Conservation (phyloP, 2,329 filamentous ascomycete genomes). For the Trichoderma koningiopsis region DNA sequence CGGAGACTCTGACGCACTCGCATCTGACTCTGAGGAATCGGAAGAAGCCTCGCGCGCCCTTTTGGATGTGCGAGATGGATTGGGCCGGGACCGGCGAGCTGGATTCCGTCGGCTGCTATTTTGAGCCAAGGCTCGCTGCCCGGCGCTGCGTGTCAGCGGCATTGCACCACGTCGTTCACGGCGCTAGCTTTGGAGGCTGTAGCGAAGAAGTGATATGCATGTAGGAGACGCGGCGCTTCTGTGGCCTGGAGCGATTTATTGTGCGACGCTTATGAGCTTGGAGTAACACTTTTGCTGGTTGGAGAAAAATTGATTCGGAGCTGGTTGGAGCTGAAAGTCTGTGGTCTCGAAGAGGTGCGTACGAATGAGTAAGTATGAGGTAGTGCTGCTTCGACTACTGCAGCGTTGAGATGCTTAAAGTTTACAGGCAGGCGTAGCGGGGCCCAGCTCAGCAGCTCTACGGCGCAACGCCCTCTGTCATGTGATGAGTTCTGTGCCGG, state of each 20-base stretch:
- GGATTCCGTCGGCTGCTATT: constrained; percentile 30
- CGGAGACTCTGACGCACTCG: neutral
- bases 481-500: constrained; percentile 3
- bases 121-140: constrained; percentile 26
- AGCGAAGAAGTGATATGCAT: neutral
- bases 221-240: neutral
- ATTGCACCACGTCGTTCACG: constrained; percentile 28
- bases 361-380: neutral
- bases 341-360: neutral
- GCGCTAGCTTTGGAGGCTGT: neutral
- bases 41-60: neutral
- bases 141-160: constrained; percentile 36
- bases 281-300: neutral
- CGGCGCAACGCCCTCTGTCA: neutral
- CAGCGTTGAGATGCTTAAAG: neutral
- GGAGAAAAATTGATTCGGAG: neutral
- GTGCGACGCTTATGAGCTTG: neutral
- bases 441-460: neutral
- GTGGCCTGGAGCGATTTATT: neutral
- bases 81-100: constrained; percentile 13
- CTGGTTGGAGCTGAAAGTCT: neutral
- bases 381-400: neutral
- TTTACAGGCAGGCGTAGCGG: neutral
- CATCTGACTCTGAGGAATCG: neutral
- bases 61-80: neutral